Conservation (phyloP, 441 rosid species). For the Gossypium trilobum region DNA sequence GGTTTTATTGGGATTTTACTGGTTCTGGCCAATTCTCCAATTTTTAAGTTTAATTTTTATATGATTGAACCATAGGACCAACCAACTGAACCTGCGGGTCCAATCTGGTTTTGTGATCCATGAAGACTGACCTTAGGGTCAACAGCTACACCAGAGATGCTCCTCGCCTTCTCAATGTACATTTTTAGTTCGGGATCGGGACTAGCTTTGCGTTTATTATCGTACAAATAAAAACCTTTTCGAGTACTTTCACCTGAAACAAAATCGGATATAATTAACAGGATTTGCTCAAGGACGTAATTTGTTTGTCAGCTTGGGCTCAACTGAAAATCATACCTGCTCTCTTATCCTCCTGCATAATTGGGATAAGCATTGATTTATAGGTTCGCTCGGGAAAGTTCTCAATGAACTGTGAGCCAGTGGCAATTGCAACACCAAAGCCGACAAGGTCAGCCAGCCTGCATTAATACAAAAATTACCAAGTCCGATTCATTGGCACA, state of each 20-base stretch:
- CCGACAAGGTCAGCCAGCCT: constrained; percentile 91
- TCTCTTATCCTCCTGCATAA: constrained; percentile 92
- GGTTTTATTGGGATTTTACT: neutral
- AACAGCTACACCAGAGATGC: constrained; percentile 52
- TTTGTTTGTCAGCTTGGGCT: neutral
- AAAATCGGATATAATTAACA: constrained; percentile 3
- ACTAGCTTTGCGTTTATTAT: constrained; percentile 69
- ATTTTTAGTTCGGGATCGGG: constrained; percentile 77
- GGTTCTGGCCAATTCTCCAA: neutral
- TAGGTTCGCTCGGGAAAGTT: constrained; percentile 75
- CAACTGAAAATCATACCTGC: constrained; percentile 28
- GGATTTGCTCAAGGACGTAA: neutral
- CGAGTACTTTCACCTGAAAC: constrained; percentile 69
- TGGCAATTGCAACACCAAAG: constrained; percentile 84
- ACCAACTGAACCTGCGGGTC: neutral
- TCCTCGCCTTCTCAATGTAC: constrained; percentile 78
- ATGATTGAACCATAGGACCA: neutral
- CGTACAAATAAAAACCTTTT: constrained; percentile 80
- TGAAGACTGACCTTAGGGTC: constrained; percentile 56
- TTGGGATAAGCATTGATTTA: constrained; percentile 75
- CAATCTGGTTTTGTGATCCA: neutral
- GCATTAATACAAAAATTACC: constrained; percentile 20
- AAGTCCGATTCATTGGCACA: constrained; percentile 7
- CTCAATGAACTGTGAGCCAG: constrained; percentile 63
- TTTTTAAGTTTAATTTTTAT: neutral